Evolutionary conservation across 2,329 filamentous ascomycete species (phyloP).

Genomic region (Pseudocercospora macadamiae): DNA sequence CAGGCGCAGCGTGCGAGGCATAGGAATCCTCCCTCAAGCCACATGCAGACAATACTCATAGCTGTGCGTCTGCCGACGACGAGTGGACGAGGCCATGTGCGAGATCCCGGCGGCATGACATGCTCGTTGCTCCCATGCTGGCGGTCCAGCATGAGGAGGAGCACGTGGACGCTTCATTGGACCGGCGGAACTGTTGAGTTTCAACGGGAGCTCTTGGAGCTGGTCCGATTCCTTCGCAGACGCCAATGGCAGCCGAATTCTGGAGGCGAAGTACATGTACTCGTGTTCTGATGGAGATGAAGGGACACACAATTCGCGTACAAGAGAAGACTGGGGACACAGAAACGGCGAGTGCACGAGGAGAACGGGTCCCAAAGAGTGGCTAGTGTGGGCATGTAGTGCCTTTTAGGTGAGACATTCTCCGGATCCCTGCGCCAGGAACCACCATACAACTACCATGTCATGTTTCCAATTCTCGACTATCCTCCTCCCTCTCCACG

Average conservation of each 20-base stretch:
- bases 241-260: background rate
- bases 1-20: background rate
- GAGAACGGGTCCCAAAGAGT: no score
- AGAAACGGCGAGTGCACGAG: no score
- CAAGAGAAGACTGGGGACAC: no score
- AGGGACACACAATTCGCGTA: no score
- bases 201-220: background rate
- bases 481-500: no score
- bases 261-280: no score
- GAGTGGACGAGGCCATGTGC: background rate
- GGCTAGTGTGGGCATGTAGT: no score
- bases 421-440: no score
- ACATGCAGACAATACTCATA: background rate
- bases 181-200: background rate
- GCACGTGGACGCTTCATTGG: slow-evolving; percentile 1
- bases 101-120: background rate
- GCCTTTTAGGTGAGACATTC: no score
- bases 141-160: background rate
- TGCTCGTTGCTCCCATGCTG: background rate
- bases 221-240: background rate
- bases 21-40: background rate
- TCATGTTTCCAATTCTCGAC: no score
- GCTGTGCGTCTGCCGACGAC: background rate
- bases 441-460: no score
- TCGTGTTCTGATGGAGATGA: no score